Evolutionary conservation across 1,284 basidiomycete genomes (phyloP).

Genomic region (Irpex sp.): DNA sequence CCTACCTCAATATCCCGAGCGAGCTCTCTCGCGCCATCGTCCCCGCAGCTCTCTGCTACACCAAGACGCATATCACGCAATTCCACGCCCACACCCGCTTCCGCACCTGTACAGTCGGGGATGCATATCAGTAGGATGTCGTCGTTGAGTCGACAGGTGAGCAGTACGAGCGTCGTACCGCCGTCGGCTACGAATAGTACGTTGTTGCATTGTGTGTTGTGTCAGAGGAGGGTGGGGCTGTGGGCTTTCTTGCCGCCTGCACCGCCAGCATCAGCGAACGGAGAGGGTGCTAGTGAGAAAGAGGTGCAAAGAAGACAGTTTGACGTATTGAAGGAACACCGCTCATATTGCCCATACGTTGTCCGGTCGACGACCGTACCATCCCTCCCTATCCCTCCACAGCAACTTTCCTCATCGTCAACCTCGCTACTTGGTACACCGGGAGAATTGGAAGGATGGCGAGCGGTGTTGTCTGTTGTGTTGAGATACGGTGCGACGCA

Average conservation of each 20-base stretch:
- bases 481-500: slow-evolving; percentile 70
- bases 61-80: slow-evolving; percentile 41
- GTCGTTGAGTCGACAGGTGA: not conserved
- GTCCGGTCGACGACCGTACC: slow-evolving; percentile 76
- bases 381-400: slow-evolving; percentile 51
- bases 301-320: slow-evolving; percentile 58
- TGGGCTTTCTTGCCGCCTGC: slow-evolving; percentile 67
- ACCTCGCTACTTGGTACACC: slow-evolving; percentile 39
- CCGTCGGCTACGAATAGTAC: slow-evolving; percentile 46
- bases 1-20: slow-evolving; percentile 49
- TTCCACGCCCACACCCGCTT: slow-evolving; percentile 13
- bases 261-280: slow-evolving; percentile 1
- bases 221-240: slow-evolving; percentile 80
- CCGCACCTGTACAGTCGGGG: slow-evolving; percentile 20
- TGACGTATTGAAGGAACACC: slow-evolving; percentile 82
- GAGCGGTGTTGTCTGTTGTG: slow-evolving; percentile 73
- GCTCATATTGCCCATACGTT: slow-evolving; percentile 85
- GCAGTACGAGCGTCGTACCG: slow-evolving; percentile 14
- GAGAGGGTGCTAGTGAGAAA: not conserved
- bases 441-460: slow-evolving; percentile 77
- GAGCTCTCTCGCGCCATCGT: slow-evolving; percentile 47
- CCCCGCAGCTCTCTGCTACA: slow-evolving; percentile 43
- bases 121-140: slow-evolving; percentile 8
- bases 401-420: slow-evolving; percentile 28
- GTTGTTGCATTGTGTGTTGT: slow-evolving; percentile 72